Base-by-base conservation (phyloP, 371 early-diverging fungal genomes). In the Mortierella sp. region DNA sequence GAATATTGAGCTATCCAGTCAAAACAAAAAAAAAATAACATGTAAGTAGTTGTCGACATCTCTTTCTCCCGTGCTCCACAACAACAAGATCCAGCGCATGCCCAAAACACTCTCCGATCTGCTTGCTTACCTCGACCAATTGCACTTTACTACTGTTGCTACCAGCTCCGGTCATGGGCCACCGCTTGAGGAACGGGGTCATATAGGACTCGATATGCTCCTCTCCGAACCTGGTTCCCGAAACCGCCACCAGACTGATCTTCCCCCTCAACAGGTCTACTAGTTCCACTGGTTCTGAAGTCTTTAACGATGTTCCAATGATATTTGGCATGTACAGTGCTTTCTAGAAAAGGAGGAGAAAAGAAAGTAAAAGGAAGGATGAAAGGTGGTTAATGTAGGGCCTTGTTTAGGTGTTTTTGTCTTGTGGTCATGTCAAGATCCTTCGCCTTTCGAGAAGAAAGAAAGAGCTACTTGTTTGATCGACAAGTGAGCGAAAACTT, bases 191-290 rank as follows among this genome's bases (percentile, higher is more conserved):
- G 63, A 82, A 82, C 9, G 83, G 83, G 9, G 40, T 72, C 74
- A 74, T 78, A 14, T 71, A 82, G 6, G 83, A 78, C 64, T 82
- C 78, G 44, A 72, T 71, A 16, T 82, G 83, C 39, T 82, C 92
- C 86, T 94, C 95, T 13, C 95, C 96, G 76, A 91, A 93, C 45
- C 90, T 90, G 14, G 92, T 91, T 76, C 93, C 93, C 22, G 90
- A 88, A 77, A 94, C 91, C 2, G 91, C 86, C 76, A 96, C 91
- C 22, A 96, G 79, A 16, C 93, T 87, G 24, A 88, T 87, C 58
- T 91, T 88, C 22, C 86, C 88, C n/a, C 76, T 68, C 26, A 94
- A 69, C 29, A 91, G 61, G 31, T 92, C 88, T 4, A 90, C 88
- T 0, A 94, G 87, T 63, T 93, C 90, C 1, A 92, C 80, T 5